Evolutionary conservation across 106 monocot genomes (phyloP).

Genomic region (Alisma plantagoaquatica): DNA sequence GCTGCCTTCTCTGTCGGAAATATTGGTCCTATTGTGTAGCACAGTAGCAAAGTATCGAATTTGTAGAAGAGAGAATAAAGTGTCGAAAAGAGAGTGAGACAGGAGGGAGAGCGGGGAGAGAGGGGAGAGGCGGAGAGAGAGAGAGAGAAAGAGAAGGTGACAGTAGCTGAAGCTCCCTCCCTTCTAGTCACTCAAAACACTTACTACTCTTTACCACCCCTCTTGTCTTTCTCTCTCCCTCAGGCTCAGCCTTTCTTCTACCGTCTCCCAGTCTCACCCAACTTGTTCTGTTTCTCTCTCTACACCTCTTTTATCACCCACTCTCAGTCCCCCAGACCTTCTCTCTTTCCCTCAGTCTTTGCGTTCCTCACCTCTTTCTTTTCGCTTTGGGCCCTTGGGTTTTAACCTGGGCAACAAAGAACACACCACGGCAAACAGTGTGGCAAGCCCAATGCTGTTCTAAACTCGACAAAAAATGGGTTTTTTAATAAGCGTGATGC

Average conservation of each 20-base stretch:
- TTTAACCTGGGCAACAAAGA: too few species aligned
- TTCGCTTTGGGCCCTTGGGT: neutral
- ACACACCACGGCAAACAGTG: too few species aligned
- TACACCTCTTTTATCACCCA: slow-evolving; percentile 15
- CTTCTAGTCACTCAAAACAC: neutral
- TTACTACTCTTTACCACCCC: slow-evolving; percentile 3
- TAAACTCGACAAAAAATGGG: too few species aligned
- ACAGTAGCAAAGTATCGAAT: too few species aligned
- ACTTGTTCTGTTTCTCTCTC: slow-evolving; percentile 10
- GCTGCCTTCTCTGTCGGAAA: too few species aligned
- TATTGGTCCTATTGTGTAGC: too few species aligned
- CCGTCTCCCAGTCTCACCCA: too few species aligned
- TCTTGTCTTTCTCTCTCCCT: slow-evolving; percentile 15
- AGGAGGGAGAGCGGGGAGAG: slow-evolving; percentile 19
- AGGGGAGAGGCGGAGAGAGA: slow-evolving; percentile 7
- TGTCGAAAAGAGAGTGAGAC: too few species aligned
- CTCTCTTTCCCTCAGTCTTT: neutral
- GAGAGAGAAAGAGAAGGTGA: slow-evolving; percentile 6
- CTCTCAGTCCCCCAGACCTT: neutral
- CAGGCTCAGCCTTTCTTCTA: too few species aligned
- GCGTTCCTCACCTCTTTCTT: neutral
- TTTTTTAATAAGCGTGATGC: too few species aligned
- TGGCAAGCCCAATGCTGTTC: too few species aligned
- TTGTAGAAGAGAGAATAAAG: too few species aligned
- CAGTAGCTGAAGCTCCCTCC: neutral